Evolutionary conservation across 495 filamentous ascomycete genomes (phyloP).

Genomic region (Thermothielavioides terrestris): DNA sequence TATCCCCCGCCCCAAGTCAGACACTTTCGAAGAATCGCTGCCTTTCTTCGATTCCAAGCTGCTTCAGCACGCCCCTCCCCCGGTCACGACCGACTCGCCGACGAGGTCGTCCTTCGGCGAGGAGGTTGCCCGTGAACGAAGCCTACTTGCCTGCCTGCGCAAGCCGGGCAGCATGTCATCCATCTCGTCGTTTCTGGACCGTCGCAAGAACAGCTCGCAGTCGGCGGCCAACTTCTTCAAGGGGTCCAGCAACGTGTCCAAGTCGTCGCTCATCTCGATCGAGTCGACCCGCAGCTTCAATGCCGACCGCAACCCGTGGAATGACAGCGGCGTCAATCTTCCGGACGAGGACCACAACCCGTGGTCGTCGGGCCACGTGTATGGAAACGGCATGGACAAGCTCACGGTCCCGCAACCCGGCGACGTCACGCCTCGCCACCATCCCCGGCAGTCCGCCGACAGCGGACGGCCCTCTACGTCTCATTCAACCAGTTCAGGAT

Average conservation of each 20-base stretch:
- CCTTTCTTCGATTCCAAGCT: conserved; percentile 96
- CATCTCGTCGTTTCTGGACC: conserved; percentile 83
- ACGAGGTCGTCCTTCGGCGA: conserved; percentile 70
- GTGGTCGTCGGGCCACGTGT: conserved; percentile 45
- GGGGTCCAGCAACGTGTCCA: conserved; percentile 87
- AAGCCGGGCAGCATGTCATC: conserved; percentile 91
- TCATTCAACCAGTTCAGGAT: conserved; percentile 87
- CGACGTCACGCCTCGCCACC: conserved; percentile 74
- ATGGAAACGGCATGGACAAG: conserved; percentile 58
- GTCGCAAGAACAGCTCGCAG: conserved; percentile 83
- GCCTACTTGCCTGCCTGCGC: conserved; percentile 73
- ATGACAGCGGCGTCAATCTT: conserved; percentile 90
- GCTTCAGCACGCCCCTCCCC: conserved; percentile 77
- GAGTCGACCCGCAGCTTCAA: conserved; percentile 78
- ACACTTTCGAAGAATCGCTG: conserved; percentile 94
- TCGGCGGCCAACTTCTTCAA: conserved; percentile 77
- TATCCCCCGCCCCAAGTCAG: conserved; percentile 91
- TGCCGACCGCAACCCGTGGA: conserved; percentile 93
- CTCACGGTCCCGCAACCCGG: conserved; percentile 56
- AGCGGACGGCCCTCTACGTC: conserved; percentile 87
- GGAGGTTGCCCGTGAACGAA: conserved; percentile 63
- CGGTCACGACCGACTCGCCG: conserved; percentile 73
- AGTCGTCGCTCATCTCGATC: conserved; percentile 86
- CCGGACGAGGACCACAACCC: conserved; percentile 69
- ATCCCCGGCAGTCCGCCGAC: conserved; percentile 72